Evolutionary conservation across 345 rosid genomes (phyloP).

Genomic region (Sonneratia caseolaris): DNA sequence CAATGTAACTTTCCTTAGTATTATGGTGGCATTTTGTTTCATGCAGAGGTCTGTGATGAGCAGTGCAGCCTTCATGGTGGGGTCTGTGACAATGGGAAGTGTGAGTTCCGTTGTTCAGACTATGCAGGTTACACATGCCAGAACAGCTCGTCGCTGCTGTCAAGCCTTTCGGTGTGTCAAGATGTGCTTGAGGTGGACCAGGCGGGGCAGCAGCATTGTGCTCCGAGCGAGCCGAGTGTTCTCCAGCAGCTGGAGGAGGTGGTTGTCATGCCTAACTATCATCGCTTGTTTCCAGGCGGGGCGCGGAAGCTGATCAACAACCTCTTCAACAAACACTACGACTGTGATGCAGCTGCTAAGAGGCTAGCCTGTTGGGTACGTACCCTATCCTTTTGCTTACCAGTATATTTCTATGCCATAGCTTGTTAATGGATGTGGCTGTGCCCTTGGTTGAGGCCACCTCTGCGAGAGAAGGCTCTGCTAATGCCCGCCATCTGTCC

Average conservation of each 20-base stretch:
- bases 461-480: neutral
- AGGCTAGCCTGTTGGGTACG: slow-evolving; percentile 95
- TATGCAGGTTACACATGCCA: slow-evolving; percentile 97
- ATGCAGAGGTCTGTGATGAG: slow-evolving; percentile 88
- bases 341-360: slow-evolving; percentile 84
- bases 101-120: slow-evolving; percentile 98
- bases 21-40: slow-evolving; percentile 2
- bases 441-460: neutral
- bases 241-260: slow-evolving; percentile 97
- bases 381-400: neutral
- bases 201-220: slow-evolving; percentile 80
- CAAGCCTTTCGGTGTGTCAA: slow-evolving; percentile 78
- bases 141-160: slow-evolving; percentile 77
- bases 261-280: slow-evolving; percentile 93
- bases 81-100: slow-evolving; percentile 98
- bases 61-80: slow-evolving; percentile 99
- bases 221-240: slow-evolving; percentile 85
- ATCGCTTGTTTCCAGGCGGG: slow-evolving; percentile 74
- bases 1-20: neutral
- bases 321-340: slow-evolving; percentile 50
- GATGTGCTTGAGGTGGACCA: slow-evolving; percentile 70
- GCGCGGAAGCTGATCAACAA: slow-evolving; percentile 76
- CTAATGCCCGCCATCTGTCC: neutral
- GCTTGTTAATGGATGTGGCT: neutral
- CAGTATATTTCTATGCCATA: neutral